These are phyloP conservation scores for Hypomyces rosellus DNA, from an alignment of 2,329 filamentous ascomycete genomes.

Conservation along the genomic window DNA sequence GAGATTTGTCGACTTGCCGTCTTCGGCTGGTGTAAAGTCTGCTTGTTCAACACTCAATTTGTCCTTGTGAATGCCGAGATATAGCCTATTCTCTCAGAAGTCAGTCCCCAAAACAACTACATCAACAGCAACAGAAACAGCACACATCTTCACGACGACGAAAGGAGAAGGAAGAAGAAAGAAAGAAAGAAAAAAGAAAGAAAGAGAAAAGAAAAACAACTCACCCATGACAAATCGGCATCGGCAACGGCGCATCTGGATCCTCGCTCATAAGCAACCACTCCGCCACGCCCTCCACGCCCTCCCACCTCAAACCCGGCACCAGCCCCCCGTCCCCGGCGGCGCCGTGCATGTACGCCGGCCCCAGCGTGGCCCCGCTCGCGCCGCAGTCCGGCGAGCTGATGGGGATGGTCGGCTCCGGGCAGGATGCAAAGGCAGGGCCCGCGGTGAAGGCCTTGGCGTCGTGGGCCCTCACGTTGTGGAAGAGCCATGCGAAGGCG, in stretches of 20 bases:
- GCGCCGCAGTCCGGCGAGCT: slow-evolving; percentile 35
- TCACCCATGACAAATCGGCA: slow-evolving; percentile 40
- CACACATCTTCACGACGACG: too few relatives aligned
- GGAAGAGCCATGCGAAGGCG: slow-evolving; percentile 33
- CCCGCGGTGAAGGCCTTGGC: slow-evolving; percentile 31
- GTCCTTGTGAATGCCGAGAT: slow-evolving; percentile 17
- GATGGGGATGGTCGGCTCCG: slow-evolving; percentile 31
- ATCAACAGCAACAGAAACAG: too few relatives aligned
- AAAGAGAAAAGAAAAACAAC: slow-evolving; percentile 5
- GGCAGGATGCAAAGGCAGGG: slow-evolving; percentile 28
- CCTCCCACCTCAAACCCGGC: slow-evolving; percentile 36
- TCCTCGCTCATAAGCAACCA: slow-evolving; percentile 43
- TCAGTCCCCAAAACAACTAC: neutral
- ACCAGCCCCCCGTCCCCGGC: slow-evolving; percentile 34
- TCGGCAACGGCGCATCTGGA: slow-evolving; percentile 39
- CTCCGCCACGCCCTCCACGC: slow-evolving; percentile 31
- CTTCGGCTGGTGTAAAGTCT: slow-evolving; percentile 32
- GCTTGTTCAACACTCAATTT: slow-evolving; percentile 16
- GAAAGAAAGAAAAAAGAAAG: too few relatives aligned
- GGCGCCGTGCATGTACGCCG: slow-evolving; percentile 33
- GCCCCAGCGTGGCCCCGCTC: slow-evolving; percentile 28
- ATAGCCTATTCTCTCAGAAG: slow-evolving; percentile 7
- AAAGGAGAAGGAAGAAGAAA: too few relatives aligned
- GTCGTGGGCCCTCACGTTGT: slow-evolving; percentile 30
- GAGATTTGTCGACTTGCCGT: slow-evolving; percentile 22